A percentile compares a stretch with the other conserved stretches of the same genome.
These are phyloP conservation scores for Elaeis oleifera DNA, from an alignment of 202 grass and related monocot species.

Conservation along the genomic window DNA sequence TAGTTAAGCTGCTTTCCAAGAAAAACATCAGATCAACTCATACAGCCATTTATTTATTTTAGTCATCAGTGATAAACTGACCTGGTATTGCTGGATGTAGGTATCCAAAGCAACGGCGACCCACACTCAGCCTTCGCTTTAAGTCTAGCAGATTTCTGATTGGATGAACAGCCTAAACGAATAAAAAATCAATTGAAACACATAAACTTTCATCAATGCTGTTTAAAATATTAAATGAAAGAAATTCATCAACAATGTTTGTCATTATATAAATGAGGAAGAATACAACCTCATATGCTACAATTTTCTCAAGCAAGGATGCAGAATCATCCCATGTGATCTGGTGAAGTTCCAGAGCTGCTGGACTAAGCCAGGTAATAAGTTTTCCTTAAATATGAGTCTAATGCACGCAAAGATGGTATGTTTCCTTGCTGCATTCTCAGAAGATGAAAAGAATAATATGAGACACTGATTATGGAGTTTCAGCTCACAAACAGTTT, in stretches of 20 bases:
- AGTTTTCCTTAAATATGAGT: constrained; percentile 92
- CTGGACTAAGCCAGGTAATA: constrained; percentile 89
- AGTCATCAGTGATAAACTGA: constrained; percentile 11
- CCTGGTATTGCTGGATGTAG: constrained; percentile 95
- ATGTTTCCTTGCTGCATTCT: constrained; percentile 54
- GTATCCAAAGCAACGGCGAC: constrained; percentile 88
- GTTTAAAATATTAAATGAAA: not conserved
- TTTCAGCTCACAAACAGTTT: too few relatives aligned
- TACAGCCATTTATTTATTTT: not conserved
- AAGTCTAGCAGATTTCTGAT: constrained; percentile 91
- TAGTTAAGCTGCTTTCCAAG: too few relatives aligned
- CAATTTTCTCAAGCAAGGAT: constrained; percentile 92
- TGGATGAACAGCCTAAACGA: constrained; percentile 72
- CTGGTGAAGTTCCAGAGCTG: constrained; percentile 71
- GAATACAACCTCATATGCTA: constrained; percentile 68
- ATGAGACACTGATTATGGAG: too few relatives aligned
- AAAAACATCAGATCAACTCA: too few relatives aligned
- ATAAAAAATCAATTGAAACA: constrained; percentile 14
- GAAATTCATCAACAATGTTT: not conserved
- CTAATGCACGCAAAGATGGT: constrained; percentile 70
- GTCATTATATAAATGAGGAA: not conserved
- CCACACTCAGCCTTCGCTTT: constrained; percentile 77
- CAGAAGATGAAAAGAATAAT: not conserved
- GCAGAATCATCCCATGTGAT: constrained; percentile 96
- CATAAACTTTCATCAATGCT: not conserved